Base-by-base conservation (phyloP, 805 yeast genomes). In the Schizosaccharomyces octosporus region DNA sequence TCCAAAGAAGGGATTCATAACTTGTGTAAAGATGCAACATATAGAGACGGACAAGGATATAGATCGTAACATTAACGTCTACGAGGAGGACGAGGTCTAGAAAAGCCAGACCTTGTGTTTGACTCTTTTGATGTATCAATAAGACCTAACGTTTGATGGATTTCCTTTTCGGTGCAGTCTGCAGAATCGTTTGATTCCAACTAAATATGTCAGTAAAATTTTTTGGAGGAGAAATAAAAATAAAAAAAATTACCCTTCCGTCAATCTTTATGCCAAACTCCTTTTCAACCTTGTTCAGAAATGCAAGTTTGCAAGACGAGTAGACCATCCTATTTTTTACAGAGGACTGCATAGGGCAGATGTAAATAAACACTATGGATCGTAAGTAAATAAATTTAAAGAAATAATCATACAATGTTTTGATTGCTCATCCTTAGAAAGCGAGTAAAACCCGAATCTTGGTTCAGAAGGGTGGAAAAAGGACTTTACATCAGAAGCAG, bases 241-340 rank as follows among this genome's bases (percentile, higher is more conserved):
- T 6, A 11, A 11, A 36, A 36, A 9, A 9, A 9, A 11, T 6
- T 62, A 66, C 68, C 64, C 62, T 61, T 36, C 62, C 63, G 58
- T 63, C 64, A n/a, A 67, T 59, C n/a, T 27, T 48, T 27, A 64
- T 17, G n/a, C 64, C 66, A 19, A 59, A n/a, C 15, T 31, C 55
- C n/a, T 59, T 55, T 62, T 67, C 65, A 31, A 71, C 66, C 45
- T 62, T 65, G 27, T 65, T 65, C 31, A 70, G 62, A n/a, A 73
- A 66, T 5, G 71, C 65, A 51, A 66, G 65, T 31, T 76, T 84
- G 64, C 83, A 84, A 2, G 95, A 79, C 0, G 98, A 97, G 68
- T 88, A 87, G 60, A 88, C 70, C 97, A 90, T 90, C 67, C 97
- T 79, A 61, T 88, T 93, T 70, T 83, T 85, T 51, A 93, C 93